Evolutionary conservation across 352 stramenopile species (phyloP), one percentile per base, ranked within the genome.

Genomic region (Pythium periplocum): DNA sequence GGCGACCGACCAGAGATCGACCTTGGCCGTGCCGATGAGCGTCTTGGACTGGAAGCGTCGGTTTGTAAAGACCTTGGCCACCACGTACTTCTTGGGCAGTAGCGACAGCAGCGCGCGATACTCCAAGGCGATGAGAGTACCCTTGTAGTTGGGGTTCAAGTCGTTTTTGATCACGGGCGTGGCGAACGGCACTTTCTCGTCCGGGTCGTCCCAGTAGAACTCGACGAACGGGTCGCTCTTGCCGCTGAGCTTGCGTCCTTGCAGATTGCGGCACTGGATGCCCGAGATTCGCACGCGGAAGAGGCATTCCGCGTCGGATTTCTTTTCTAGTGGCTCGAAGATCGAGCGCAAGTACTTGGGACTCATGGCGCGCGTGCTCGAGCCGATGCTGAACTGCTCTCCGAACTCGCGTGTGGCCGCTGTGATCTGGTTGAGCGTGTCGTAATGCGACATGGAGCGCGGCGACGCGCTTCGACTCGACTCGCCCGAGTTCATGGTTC

Each of bases 101-200:
- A 62, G 57, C 35, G 73, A 73, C 0, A 95, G 66, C 49, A 71
- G 59, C 17, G 73, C 73, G 45, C 87, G 84, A 68, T 95, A 93
- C 71, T 95, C 85, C 51, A 95, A 93, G 6, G 79, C 69, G 56
- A 95, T 89, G 33, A 93, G 68, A 45, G 93, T 51, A 5, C 85
- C 85, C 56, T 95, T 95, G 64, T 86, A 95, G 55, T 91, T 95
- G 9, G 85, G 85, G 51, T 95, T 95, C 51, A 95, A 68, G 45
- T 95, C 85, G 36, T 66, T 71, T 48, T 93, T 93, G 52, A 95
- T 85, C 46, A 93, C 80, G 4, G 85, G 85, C 33, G 85, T 95
- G 12, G 69, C 66, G 61, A 90, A 95, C 42, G 83, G 83, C 5
- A 74, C 60, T 17, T 70, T 73, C 57, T 87, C 76, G 2, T 87